phyloP scores from a whole-genome alignment of 2,329 filamentous ascomycete genomes.

The Arachnomyces sp. region DNA sequence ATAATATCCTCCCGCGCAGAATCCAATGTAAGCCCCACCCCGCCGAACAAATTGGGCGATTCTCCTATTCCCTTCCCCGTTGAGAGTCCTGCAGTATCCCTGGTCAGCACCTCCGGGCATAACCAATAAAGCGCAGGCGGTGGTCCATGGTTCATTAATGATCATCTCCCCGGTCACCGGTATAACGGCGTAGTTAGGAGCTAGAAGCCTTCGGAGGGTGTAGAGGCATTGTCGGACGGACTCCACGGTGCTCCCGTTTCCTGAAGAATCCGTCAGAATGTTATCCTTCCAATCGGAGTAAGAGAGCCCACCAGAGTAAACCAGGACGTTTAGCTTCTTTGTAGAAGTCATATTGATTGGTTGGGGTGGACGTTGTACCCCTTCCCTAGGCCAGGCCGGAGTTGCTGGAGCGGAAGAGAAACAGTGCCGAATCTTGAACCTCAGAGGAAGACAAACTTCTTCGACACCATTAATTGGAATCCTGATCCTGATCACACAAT shows the following conservation, averaged over 20 bases:
- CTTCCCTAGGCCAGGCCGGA: not conserved
- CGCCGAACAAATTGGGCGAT: constrained; percentile 79
- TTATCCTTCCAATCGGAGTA: constrained; percentile 18
- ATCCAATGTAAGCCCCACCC: constrained; percentile 79
- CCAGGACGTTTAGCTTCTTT: constrained; percentile 78
- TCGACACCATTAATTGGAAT: not conserved
- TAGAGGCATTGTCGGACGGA: constrained; percentile 86
- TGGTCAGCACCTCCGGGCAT: constrained; percentile 92
- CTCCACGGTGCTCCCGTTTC: constrained; percentile 75
- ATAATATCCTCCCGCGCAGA: constrained; percentile 95
- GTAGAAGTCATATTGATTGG: constrained; percentile 42
- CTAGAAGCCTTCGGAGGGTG: constrained; percentile 75
- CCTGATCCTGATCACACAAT: constrained; percentile 30
- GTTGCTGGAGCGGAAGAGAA: not conserved
- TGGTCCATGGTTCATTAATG: constrained; percentile 83
- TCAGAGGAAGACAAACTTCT: constrained; percentile 3
- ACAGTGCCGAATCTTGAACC: constrained; percentile 3
- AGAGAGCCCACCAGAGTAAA: constrained; percentile 67
- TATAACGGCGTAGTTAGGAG: constrained; percentile 87
- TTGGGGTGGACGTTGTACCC: constrained; percentile 21
- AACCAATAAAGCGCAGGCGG: constrained; percentile 80
- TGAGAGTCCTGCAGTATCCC: constrained; percentile 79
- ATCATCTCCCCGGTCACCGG: constrained; percentile 70
- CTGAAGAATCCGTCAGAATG: constrained; percentile 41
- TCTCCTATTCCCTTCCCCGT: constrained; percentile 76